Percentiles rank a stretch among this genome's conserved stretches.
Evolutionary conservation across 108 stramenopile species (phyloP).

Genomic region (Skeletonema grethae): DNA sequence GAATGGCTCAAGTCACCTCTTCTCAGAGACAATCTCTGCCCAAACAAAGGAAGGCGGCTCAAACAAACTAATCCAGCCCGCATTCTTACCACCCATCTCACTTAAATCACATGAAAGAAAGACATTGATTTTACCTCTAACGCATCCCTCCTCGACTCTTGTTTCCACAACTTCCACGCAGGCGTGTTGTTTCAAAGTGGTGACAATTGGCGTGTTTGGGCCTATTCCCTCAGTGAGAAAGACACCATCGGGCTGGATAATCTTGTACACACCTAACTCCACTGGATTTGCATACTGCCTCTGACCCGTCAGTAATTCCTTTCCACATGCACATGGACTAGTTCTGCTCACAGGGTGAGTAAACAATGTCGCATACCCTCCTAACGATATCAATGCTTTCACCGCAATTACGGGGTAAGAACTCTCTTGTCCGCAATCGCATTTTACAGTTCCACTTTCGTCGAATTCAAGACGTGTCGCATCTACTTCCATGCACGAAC

Average conservation of each 20-base stretch:
- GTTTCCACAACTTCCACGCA: slow-evolving; percentile 8
- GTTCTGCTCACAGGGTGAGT: not conserved
- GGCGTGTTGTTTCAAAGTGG: slow-evolving; percentile 11
- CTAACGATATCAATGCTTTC: slow-evolving; percentile 31
- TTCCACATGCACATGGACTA: slow-evolving; percentile 20
- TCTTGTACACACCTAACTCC: slow-evolving; percentile 11
- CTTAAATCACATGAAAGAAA: slow-evolving; percentile 1
- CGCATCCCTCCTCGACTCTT: slow-evolving; percentile 9
- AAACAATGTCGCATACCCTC: slow-evolving; percentile 21
- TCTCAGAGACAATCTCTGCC: slow-evolving; percentile 10
- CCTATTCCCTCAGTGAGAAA: slow-evolving; percentile 8
- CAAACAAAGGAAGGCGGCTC: slow-evolving; percentile 11
- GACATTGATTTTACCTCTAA: slow-evolving; percentile 4
- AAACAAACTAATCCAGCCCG: slow-evolving; percentile 19
- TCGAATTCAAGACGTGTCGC: slow-evolving; percentile 39
- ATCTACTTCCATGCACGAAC: slow-evolving; percentile 40
- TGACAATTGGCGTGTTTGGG: not conserved
- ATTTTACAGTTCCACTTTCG: slow-evolving; percentile 6
- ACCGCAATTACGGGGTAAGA: slow-evolving; percentile 21
- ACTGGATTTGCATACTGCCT: slow-evolving; percentile 25
- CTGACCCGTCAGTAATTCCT: not conserved
- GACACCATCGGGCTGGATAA: slow-evolving; percentile 17
- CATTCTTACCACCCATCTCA: not conserved
- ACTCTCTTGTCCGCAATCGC: slow-evolving; percentile 19
- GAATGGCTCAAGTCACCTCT: not conserved